Evolutionary conservation across 2,329 filamentous ascomycete genomes (phyloP).

Genomic region (Mollisiaceae sp.): DNA sequence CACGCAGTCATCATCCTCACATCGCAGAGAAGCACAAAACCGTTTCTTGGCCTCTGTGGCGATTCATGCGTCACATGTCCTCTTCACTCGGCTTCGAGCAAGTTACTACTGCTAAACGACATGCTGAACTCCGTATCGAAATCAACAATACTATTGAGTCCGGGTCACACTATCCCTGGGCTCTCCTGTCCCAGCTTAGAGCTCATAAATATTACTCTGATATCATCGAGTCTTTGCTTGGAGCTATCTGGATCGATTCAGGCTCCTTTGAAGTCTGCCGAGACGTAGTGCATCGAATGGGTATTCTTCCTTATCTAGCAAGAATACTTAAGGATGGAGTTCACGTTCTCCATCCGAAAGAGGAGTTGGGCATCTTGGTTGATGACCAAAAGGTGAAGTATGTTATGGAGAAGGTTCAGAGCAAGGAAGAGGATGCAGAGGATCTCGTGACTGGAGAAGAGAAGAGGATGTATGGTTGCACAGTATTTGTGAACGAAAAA

Average conservation of each 20-base stretch:
- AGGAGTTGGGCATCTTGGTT: slow-evolving; percentile 67
- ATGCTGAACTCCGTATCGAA: slow-evolving; percentile 49
- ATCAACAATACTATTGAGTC: slow-evolving; percentile 56
- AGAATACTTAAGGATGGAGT: slow-evolving; percentile 65
- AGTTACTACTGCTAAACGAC: slow-evolving; percentile 24
- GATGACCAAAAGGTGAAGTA: slow-evolving; percentile 61
- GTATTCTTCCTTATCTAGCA: slow-evolving; percentile 67
- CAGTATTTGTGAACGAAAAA: slow-evolving; percentile 54
- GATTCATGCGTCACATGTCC: slow-evolving; percentile 68
- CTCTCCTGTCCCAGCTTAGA: slow-evolving; percentile 65
- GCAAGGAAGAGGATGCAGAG: neutral
- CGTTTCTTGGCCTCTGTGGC: slow-evolving; percentile 57
- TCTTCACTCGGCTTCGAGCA: slow-evolving; percentile 54
- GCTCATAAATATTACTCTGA: slow-evolving; percentile 83
- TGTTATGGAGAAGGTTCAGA: slow-evolving; percentile 40
- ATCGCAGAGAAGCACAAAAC: slow-evolving; percentile 22
- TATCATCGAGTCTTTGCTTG: slow-evolving; percentile 79
- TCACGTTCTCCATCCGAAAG: slow-evolving; percentile 68
- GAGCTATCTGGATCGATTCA: slow-evolving; percentile 83
- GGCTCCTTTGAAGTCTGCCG: slow-evolving; percentile 66
- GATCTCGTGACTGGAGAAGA: slow-evolving; percentile 15
- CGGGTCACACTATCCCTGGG: slow-evolving; percentile 75
- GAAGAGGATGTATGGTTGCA: slow-evolving; percentile 48
- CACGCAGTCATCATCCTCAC: neutral
- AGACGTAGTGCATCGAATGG: slow-evolving; percentile 64